Conservation (phyloP, 805 yeast species). For the Allodekkera sacchari region DNA sequence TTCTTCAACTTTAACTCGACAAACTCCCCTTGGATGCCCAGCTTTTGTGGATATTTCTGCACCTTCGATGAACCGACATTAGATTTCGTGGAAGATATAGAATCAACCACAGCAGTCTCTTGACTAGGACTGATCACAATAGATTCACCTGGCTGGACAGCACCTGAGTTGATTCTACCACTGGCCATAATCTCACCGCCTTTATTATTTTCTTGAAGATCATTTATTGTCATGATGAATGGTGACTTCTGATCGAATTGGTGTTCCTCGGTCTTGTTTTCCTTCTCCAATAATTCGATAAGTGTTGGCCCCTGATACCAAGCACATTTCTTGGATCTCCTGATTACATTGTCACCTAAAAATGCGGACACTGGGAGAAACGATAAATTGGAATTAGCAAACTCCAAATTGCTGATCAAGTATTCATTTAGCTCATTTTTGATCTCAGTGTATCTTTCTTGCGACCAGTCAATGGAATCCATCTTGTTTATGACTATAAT, state of each 20-base stretch:
- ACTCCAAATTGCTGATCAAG: slow-evolving; percentile 48
- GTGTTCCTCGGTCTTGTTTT: slow-evolving; percentile 17
- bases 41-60: slow-evolving; percentile 15
- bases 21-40: slow-evolving; percentile 49
- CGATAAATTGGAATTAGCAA: slow-evolving; percentile 26
- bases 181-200: slow-evolving; percentile 42
- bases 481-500: slow-evolving; percentile 64
- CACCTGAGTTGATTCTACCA: slow-evolving; percentile 65
- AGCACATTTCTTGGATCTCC: slow-evolving; percentile 21
- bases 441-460: slow-evolving; percentile 45
- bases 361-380: slow-evolving; percentile 68
- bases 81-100: slow-evolving; percentile 18
- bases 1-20: slow-evolving; percentile 35
- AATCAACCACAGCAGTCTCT: slow-evolving; percentile 34
- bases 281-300: slow-evolving; percentile 31
- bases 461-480: slow-evolving; percentile 54
- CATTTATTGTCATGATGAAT: slow-evolving; percentile 56
- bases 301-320: slow-evolving; percentile 41
- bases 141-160: slow-evolving; percentile 63
- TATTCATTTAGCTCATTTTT: slow-evolving; percentile 39
- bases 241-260: slow-evolving; percentile 23
- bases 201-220: slow-evolving; percentile 41
- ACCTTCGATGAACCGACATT: slow-evolving; percentile 15
- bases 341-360: slow-evolving; percentile 57
- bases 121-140: slow-evolving; percentile 48